phyloP scores from a whole-genome alignment of 345 rosid genomes.

The Limnanthes douglasii region DNA sequence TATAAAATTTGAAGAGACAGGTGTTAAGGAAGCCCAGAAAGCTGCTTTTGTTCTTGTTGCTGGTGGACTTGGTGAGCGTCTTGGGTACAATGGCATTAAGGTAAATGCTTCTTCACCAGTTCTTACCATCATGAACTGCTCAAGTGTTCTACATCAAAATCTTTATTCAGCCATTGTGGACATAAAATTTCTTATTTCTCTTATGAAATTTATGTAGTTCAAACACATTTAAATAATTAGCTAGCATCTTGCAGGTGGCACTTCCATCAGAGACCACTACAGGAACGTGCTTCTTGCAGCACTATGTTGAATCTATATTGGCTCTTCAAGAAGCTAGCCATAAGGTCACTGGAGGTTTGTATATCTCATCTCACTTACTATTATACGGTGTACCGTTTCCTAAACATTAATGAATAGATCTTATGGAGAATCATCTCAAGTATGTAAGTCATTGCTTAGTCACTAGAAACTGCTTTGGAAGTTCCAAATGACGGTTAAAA shows the following conservation, averaged over 20 bases:
- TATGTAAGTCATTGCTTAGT: not conserved
- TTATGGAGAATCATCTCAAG: not conserved
- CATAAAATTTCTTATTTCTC: constrained; percentile 4
- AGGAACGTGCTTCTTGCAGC: constrained; percentile 76
- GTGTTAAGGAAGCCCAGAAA: constrained; percentile 65
- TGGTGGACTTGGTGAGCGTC: constrained; percentile 97
- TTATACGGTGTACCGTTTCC: too few species aligned
- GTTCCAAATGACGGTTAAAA: too few species aligned
- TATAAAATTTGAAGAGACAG: constrained; percentile 55
- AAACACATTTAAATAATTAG: constrained; percentile 2
- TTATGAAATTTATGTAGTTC: not conserved
- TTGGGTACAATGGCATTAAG: constrained; percentile 98
- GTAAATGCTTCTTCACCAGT: constrained; percentile 13
- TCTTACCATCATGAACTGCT: too few species aligned
- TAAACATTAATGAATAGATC: too few species aligned
- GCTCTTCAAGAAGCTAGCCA: constrained; percentile 85
- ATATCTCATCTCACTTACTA: too few species aligned
- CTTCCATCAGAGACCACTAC: constrained; percentile 87
- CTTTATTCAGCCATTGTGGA: not conserved
- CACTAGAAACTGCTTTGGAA: not conserved
- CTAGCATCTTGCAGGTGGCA: constrained; percentile 46
- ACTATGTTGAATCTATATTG: constrained; percentile 62
- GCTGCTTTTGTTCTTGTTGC: constrained; percentile 96
- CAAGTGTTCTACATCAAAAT: not conserved
- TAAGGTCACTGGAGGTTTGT: constrained; percentile 46